These are phyloP conservation scores for Ceriops tagal DNA, from an alignment of 345 rosid genomes.

Conservation along the genomic window DNA sequence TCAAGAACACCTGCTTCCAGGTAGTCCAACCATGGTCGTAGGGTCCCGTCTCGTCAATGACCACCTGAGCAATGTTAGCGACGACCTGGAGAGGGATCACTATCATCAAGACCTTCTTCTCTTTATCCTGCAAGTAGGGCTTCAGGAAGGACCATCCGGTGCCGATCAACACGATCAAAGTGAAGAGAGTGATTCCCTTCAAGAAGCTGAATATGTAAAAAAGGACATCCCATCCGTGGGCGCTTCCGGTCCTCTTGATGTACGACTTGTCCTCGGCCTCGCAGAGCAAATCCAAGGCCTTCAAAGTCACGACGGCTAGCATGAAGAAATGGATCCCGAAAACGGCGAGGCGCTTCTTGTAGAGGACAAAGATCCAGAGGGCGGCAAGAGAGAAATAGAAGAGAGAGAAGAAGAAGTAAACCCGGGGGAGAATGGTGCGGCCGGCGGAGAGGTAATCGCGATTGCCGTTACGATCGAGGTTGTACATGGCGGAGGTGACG, in stretches of 20 bases:
- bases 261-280: constrained; percentile 93
- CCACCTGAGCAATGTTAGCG: constrained; percentile 88
- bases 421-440: constrained; percentile 67
- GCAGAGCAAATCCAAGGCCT: constrained; percentile 63
- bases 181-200: constrained; percentile 83
- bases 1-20: constrained; percentile 85
- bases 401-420: constrained; percentile 68
- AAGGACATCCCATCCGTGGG: constrained; percentile 95
- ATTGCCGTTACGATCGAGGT: constrained; percentile 56
- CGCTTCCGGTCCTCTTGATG: constrained; percentile 85
- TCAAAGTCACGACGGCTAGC: constrained; percentile 74
- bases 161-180: constrained; percentile 86
- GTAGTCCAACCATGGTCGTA: constrained; percentile 77
- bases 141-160: constrained; percentile 98
- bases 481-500: constrained; percentile 80
- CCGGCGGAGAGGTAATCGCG: constrained; percentile 94
- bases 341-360: constrained; percentile 70
- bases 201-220: constrained; percentile 91
- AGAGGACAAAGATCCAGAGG: constrained; percentile 67
- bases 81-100: constrained; percentile 96
- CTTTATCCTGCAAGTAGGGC: constrained; percentile 94
- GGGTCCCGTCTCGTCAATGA: constrained; percentile 79
- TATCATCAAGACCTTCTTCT: constrained; percentile 89
- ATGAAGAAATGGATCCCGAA: constrained; percentile 85
- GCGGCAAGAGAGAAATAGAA: constrained; percentile 60